phyloP scores from a whole-genome alignment of 2,329 filamentous ascomycete genomes.

The Aspergillus viridinutans region DNA sequence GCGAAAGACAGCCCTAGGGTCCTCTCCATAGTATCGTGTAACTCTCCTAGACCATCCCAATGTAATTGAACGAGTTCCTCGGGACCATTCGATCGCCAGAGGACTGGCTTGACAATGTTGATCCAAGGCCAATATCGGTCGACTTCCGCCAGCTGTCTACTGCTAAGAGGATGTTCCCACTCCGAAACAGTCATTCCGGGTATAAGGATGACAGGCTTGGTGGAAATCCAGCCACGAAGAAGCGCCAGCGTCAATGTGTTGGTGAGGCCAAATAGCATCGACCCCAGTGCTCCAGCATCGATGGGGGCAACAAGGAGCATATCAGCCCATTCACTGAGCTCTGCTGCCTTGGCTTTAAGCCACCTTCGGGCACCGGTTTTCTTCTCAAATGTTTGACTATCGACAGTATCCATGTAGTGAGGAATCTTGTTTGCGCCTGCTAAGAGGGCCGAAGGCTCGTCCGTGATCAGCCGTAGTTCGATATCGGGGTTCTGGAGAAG shows the following conservation, averaged over 20 bases:
- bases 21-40: slow-evolving; percentile 30
- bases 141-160: slow-evolving; percentile 80
- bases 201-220: slow-evolving; percentile 78
- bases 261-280: slow-evolving; percentile 81
- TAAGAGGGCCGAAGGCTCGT: slow-evolving; percentile 35
- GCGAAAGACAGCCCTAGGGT: slow-evolving; percentile 13
- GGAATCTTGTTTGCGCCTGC: slow-evolving; percentile 36
- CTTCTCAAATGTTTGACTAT: slow-evolving; percentile 36
- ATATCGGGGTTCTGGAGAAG: slow-evolving; percentile 36
- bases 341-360: slow-evolving; percentile 44
- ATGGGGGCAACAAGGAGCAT: slow-evolving; percentile 79
- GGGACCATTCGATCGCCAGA: slow-evolving; percentile 71
- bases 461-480: slow-evolving; percentile 41
- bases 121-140: slow-evolving; percentile 84
- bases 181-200: slow-evolving; percentile 85
- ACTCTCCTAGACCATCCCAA: slow-evolving; percentile 45
- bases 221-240: slow-evolving; percentile 78
- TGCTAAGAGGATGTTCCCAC: slow-evolving; percentile 88
- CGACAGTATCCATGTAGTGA: slow-evolving; percentile 40
- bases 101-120: slow-evolving; percentile 70
- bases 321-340: slow-evolving; percentile 83
- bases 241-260: slow-evolving; percentile 78
- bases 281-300: slow-evolving; percentile 76
- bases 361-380: slow-evolving; percentile 36
- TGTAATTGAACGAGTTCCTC: slow-evolving; percentile 47